A percentile compares a stretch with the other conserved stretches of the same genome.
phyloP scores from a whole-genome alignment of 164 flowering plant genomes.

The Aristolochia contorta region DNA sequence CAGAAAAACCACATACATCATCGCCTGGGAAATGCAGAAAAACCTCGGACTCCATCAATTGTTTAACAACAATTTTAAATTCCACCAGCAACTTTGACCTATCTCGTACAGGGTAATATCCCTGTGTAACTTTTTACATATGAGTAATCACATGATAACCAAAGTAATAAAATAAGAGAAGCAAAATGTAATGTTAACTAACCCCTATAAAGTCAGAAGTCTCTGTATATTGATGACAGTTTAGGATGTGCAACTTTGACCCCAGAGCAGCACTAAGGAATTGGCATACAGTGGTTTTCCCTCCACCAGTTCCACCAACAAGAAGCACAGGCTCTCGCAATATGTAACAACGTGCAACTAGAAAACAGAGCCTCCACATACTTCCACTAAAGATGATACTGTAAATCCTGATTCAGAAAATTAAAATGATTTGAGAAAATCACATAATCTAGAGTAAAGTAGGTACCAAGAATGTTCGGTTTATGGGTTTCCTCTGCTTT shows the following conservation, averaged over 20 bases:
- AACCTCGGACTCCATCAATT: slow-evolving; percentile 38
- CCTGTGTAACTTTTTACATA: slow-evolving; percentile 29
- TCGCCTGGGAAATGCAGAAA: slow-evolving; percentile 23
- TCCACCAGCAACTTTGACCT: slow-evolving; percentile 50
- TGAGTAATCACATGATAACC: neutral
- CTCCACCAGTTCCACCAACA: slow-evolving; percentile 99
- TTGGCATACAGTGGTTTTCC: slow-evolving; percentile 94
- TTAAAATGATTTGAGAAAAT: slow-evolving; percentile 1
- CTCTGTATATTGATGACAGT: slow-evolving; percentile 94
- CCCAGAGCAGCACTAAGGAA: slow-evolving; percentile 44
- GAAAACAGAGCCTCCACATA: slow-evolving; percentile 73
- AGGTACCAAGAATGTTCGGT: neutral
- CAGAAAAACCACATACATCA: slow-evolving; percentile 27
- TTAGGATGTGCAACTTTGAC: slow-evolving; percentile 60
- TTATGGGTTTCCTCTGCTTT: neutral
- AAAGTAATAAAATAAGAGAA: neutral
- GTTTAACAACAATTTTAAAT: slow-evolving; percentile 32
- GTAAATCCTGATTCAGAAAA: slow-evolving; percentile 12
- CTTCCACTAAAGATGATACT: slow-evolving; percentile 67
- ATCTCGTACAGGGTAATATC: slow-evolving; percentile 84
- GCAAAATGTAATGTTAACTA: slow-evolving; percentile 11
- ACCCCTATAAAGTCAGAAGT: slow-evolving; percentile 98
- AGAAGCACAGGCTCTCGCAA: slow-evolving; percentile 92
- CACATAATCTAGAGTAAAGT: neutral
- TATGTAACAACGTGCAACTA: slow-evolving; percentile 68